Base-by-base conservation (phyloP, 495 filamentous ascomycete species). In the Penicillium samsonianum region DNA sequence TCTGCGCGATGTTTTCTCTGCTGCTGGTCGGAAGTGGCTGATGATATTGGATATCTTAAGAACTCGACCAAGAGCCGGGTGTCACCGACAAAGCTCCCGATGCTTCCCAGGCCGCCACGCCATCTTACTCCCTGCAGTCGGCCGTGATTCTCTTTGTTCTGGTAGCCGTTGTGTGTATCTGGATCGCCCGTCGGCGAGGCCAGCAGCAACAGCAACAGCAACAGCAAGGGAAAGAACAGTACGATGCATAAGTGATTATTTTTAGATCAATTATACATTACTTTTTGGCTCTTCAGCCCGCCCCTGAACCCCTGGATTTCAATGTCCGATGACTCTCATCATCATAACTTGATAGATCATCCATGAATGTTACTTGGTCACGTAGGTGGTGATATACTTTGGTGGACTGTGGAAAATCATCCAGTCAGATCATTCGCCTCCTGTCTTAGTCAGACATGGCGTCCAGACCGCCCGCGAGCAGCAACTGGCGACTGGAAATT, bases 131-230 rank as follows among this genome's bases (percentile, higher is more conserved):
- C n/a, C 50, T 76, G 46, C 74, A 74, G 40, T 77, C 76, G 60
- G 19, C 79, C 10, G 62, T 74, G 46, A 67, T 81, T 58, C 59
- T 81, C 40, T 68, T 72, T 16, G 67, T 73, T 22, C 65, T 82
- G 19, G 59, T 76, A 49, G 72, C 64, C 8, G 58, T 76, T 37
- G 69, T 76, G 22, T 69, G 70, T 25, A 52, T 74, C 51, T 80
- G 72, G 56, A 9, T 82, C 53, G 59, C 55, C 33, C 58, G 60
- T 45, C 62, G 67, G 31, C 57, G 55, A 53, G 67, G 50, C 62
- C 56, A 55, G 40, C 61, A 61, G 53, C 59, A 65, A 43, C 42
- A 37, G 14, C 37, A 60, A 19, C 58, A 64, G 48, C 30, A 33
- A 33, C 42, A 31, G 16, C 26, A 62, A 30, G 54, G 57, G 41